Conservation (phyloP, 805 yeast species). For the Blastobotrys robertii region DNA sequence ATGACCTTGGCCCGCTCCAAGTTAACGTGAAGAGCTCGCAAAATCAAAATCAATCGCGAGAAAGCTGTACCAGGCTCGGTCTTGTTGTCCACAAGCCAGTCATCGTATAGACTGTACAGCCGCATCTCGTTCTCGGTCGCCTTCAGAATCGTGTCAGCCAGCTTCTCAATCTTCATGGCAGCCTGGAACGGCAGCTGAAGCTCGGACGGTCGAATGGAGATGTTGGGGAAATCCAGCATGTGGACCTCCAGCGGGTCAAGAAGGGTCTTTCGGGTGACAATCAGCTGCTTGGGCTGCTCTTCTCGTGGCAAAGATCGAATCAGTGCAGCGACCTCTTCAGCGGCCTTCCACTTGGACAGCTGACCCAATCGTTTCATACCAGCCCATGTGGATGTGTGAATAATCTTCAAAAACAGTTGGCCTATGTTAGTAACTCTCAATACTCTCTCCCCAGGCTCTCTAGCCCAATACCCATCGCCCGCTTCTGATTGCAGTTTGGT, state of each 20-base stretch:
- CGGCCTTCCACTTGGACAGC: conserved; percentile 95
- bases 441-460: too few relatives aligned
- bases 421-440: conserved; percentile 26
- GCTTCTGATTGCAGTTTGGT: too few relatives aligned
- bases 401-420: conserved; percentile 76
- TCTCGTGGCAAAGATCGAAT: conserved; percentile 82
- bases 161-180: conserved; percentile 69
- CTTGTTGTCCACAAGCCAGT: conserved; percentile 56
- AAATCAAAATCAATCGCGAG: conserved; percentile 71
- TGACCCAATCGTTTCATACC: conserved; percentile 94
- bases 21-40: conserved; percentile 72
- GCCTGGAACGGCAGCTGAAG: conserved; percentile 82
- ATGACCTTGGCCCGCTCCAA: conserved; percentile 68
- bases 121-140: conserved; percentile 94
- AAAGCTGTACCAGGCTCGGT: conserved; percentile 86
- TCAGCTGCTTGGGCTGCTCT: conserved; percentile 89
- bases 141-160: conserved; percentile 65
- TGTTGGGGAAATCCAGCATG: conserved; percentile 92
- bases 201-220: conserved; percentile 82
- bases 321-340: conserved; percentile 92
- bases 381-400: conserved; percentile 92
- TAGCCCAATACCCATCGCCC: too few relatives aligned
- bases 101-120: conserved; percentile 82
- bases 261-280: conserved; percentile 84
- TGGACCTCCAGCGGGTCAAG: conserved; percentile 93